Evolutionary conservation across 1,284 basidiomycete species (phyloP), one percentile per base, ranked within the genome.

Genomic region (Polyporus tsugae): DNA sequence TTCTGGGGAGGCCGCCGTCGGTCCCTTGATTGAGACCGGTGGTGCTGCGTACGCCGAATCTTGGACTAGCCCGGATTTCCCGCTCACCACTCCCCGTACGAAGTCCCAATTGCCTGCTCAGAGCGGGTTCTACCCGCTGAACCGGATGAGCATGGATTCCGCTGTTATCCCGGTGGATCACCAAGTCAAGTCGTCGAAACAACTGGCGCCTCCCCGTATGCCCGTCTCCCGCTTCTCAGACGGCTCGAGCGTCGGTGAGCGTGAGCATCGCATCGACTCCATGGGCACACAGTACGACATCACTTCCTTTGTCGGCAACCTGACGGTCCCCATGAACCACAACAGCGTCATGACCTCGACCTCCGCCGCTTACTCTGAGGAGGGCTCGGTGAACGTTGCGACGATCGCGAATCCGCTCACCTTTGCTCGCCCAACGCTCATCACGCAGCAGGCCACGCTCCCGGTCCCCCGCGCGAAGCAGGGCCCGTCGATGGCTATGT

Each of bases 261-360:
- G 73, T 19, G 65, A 71, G 22, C 52, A 66, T 25, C 76, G 75
- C 52, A 75, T 80, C 59, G 81, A 83, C 63, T 88, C 87, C n/a
- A 80, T 77, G 25, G 87, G 82, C 17, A 90, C 85, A 0, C 87
- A 86, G 70, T 91, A 89, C 72, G 91, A 92, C 71, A 89, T 92
- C 29, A 93, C 91, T 29, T 92, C 91, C 3, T 93, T 93, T 76
- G 91, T 93, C 72, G 88, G 85, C 69, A 84, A 67, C 55, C 36
- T 72, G 63, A 69, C 69, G 0, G 46, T 68, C 15, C 74, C 72
- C 1, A 69, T 63, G 9, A 68, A 72, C 60, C 64, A 68, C 19
- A 70, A 68, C 41, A 73, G 71, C 64, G 67, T 74, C 29, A 69
- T 70, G 52, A 71, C 70, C 6, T 55, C 70, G 10, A 59, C 62